Conservation (phyloP, 306 rosid genomes). For the Hylodesmum podocarpum region DNA sequence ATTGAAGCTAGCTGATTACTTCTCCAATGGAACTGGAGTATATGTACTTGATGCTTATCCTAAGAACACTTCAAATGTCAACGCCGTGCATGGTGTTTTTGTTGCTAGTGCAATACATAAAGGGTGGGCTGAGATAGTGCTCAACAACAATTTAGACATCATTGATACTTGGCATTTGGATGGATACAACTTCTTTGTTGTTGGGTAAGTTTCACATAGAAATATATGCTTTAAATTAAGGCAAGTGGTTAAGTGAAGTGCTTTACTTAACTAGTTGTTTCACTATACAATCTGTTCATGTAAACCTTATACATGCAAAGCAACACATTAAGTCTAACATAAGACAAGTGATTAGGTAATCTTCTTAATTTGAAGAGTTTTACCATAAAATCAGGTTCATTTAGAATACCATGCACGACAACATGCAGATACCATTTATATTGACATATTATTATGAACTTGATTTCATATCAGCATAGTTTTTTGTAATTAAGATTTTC, state of each 20-base stretch:
- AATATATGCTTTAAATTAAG: neutral
- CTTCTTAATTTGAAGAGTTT: neutral
- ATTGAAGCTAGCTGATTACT: slow-evolving; percentile 71
- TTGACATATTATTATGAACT: neutral
- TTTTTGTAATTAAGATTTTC: neutral
- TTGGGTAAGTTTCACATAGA: slow-evolving; percentile 52
- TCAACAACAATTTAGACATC: slow-evolving; percentile 42
- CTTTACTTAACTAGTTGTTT: neutral
- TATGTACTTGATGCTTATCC: slow-evolving; percentile 64
- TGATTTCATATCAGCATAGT: neutral
- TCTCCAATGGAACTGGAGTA: slow-evolving; percentile 56
- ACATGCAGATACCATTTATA: neutral
- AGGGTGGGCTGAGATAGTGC: slow-evolving; percentile 76
- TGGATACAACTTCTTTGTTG: slow-evolving; percentile 73
- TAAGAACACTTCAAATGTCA: slow-evolving; percentile 40
- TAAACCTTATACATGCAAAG: neutral
- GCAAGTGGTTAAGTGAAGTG: neutral
- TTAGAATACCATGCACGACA: neutral
- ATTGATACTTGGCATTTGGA: slow-evolving; percentile 85
- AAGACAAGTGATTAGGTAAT: neutral
- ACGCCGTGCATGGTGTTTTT: slow-evolving; percentile 51
- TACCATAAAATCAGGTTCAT: neutral
- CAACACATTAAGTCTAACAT: neutral
- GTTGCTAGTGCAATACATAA: slow-evolving; percentile 62
- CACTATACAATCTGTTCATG: neutral